Evolutionary conservation across 2,329 filamentous ascomycete species (phyloP).

Genomic region (Exophiala bonariae): DNA sequence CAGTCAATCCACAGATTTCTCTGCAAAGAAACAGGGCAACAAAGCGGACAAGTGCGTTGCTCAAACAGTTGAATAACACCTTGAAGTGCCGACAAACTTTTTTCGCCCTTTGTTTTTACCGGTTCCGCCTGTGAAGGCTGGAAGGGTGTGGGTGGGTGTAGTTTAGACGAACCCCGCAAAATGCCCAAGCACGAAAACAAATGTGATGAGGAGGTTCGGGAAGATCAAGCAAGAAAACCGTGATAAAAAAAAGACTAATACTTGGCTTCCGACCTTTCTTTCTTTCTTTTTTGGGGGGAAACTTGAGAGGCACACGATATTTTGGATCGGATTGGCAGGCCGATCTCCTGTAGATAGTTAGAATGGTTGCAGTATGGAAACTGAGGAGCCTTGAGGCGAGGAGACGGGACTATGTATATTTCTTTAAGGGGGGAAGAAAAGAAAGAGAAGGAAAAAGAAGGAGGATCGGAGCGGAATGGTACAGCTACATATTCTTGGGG

Average conservation of each 20-base stretch:
- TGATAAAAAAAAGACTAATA: too few species aligned
- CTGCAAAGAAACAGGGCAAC: too few species aligned
- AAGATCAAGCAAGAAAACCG: not conserved
- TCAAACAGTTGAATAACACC: too few species aligned
- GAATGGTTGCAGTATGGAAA: conserved; percentile 9
- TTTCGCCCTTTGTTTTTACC: too few species aligned
- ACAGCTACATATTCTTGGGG: not conserved
- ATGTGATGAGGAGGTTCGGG: too few species aligned
- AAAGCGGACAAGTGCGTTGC: too few species aligned
- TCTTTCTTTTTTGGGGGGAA: conserved; percentile 4
- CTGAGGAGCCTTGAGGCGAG: too few species aligned
- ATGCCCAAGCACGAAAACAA: not conserved
- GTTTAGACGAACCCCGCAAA: conserved; percentile 2
- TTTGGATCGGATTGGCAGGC: conserved; percentile 24
- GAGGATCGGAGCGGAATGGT: not conserved
- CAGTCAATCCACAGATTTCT: too few species aligned
- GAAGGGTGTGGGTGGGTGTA: too few species aligned
- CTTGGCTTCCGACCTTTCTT: not conserved
- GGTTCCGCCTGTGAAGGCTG: too few species aligned
- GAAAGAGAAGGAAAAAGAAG: conserved; percentile 14
- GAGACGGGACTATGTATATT: not conserved
- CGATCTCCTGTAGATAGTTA: conserved; percentile 27
- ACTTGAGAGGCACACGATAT: not conserved
- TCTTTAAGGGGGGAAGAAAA: conserved; percentile 6
- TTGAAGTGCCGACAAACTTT: too few species aligned